Base-by-base conservation (phyloP, 441 rosid species). In the Gossypium laxum region DNA sequence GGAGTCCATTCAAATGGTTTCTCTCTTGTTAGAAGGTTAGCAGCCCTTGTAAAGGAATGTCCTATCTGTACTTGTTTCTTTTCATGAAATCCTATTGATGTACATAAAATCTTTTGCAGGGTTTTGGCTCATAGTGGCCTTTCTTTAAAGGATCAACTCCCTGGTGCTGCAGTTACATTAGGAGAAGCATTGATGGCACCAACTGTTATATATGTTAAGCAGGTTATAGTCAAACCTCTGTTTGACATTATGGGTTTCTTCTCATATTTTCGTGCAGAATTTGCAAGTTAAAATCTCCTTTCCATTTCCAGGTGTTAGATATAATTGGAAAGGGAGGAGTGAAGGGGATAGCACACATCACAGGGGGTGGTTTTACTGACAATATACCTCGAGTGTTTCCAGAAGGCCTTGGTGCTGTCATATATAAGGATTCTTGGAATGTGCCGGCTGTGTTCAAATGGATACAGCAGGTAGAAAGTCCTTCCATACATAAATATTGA, bases 1-100 rank as follows among this genome's bases (percentile, higher is more conserved):
- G 97, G 97, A 43, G 93, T 91, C 52, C 97, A 91, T 81, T 93
- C 96, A 3, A 93, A 93, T 78, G 98, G 98, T 47, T 93, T 91
- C 78, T 91, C 98, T 47, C 91, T 91, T 67, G 96, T 90, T 3
- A 88, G 97, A 87, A 90, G 89, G 97, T 93, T 65, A 61, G 61
- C 10, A 47, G 1, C 30, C 57, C 24, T 30, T 69, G 60, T 10
- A 55, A 45, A 15, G 14, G 28, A 38, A 70, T 57, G 14, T 43
- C 50, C 7, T 65, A 66, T 48, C 14, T 15, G 15, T 43, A 24
- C 38, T 64, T 43, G 32, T 26, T 52, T 22, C 41, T 55, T 48
- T 38, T 0, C 5, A 72, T 67, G 58, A 8, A 67, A 67, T 50
- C 26, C 21, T 65, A 22, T 65, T 67, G 3, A 24, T 26, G 12